Evolutionary conservation across 345 rosid genomes (phyloP).

Genomic region (Eucalyptus curtisii): DNA sequence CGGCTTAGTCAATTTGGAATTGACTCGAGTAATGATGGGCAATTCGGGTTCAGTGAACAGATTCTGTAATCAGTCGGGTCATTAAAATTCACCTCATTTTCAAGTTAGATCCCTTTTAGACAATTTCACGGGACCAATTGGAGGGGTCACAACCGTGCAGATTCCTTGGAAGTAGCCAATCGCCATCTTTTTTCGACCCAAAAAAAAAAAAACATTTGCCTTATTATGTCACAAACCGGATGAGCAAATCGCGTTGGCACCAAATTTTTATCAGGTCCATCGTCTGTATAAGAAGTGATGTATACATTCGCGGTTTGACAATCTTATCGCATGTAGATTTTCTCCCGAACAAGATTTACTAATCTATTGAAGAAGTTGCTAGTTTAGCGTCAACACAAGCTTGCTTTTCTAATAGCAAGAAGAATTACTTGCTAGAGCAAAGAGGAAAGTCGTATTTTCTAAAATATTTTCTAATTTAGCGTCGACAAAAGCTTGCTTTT

Average conservation of each 20-base stretch:
- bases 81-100: background rate
- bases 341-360: background rate
- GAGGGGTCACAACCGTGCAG: background rate
- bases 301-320: accelerated
- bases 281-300: background rate
- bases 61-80: background rate
- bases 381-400: background rate
- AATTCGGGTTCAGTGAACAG: background rate
- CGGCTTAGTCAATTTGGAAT: background rate
- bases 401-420: background rate
- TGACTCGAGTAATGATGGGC: background rate
- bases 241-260: background rate
- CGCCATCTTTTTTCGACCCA: background rate
- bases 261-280: background rate
- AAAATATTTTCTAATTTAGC: no score
- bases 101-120: background rate
- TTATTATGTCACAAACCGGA: background rate
- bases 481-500: no score
- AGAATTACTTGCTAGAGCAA: background rate
- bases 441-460: background rate
- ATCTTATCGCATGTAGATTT: background rate
- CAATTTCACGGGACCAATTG: background rate
- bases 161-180: background rate
- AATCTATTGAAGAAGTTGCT: no score
- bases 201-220: no score